These are phyloP conservation scores for Coemansia sp. DNA, from an alignment of 192 early-diverging fungal genomes.

Conservation along the genomic window DNA sequence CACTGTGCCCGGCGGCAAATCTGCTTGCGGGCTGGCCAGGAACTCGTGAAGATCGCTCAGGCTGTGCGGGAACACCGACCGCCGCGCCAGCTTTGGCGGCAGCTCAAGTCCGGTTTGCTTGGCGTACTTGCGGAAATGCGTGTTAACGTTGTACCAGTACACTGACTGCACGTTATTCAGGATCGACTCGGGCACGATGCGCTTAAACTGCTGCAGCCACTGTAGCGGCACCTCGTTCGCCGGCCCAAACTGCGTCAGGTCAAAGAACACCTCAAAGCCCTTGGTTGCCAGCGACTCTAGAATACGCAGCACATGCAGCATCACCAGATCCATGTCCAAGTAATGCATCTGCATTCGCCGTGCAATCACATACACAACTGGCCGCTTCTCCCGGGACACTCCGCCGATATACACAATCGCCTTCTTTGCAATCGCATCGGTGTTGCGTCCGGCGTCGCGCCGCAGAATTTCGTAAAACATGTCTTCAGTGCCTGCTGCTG, in stretches of 20 bases:
- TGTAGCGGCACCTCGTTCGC: constrained; percentile 79
- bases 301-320: constrained; percentile 70
- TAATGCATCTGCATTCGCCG: constrained; percentile 71
- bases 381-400: constrained; percentile 70
- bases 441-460: constrained; percentile 63
- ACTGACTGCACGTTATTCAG: constrained; percentile 65
- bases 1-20: constrained; percentile 74
- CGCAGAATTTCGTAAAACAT: constrained; percentile 69
- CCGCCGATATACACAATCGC: constrained; percentile 83
- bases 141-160: constrained; percentile 84
- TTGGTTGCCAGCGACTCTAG: constrained; percentile 69
- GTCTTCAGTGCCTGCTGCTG: constrained; percentile 26
- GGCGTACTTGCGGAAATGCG: constrained; percentile 68
- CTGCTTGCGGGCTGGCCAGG: constrained; percentile 70
- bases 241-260: constrained; percentile 75
- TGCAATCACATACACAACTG: constrained; percentile 84
- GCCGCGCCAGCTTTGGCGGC: constrained; percentile 59
- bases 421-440: constrained; percentile 68
- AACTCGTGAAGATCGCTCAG: constrained; percentile 72
- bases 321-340: constrained; percentile 81
- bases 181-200: constrained; percentile 69
- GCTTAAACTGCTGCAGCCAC: constrained; percentile 72
- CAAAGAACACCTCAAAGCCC: constrained; percentile 79
- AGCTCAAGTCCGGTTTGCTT: constrained; percentile 50
- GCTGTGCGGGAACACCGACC: constrained; percentile 68